Base-by-base conservation (phyloP, 2,329 filamentous ascomycete species). In the Purpureocillium lavendulum region DNA sequence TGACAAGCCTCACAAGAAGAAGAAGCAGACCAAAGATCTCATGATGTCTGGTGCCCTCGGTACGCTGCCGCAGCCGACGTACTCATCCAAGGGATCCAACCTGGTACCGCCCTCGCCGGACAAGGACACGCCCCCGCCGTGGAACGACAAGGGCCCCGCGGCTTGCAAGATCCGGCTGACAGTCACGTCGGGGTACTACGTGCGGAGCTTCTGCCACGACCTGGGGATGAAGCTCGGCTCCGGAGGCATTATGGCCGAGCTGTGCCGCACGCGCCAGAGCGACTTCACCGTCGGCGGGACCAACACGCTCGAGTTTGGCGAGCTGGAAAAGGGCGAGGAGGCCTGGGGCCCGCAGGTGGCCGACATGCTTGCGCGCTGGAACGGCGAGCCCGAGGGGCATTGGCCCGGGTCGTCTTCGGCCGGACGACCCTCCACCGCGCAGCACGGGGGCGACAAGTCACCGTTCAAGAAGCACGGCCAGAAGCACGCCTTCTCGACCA, bases 181-280 rank as follows among this genome's bases (percentile, higher is more conserved):
- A 1, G 90, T 96, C 38, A 88, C 88, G 2, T 94, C 88, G 1
- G 92, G 92, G 30, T 98, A 96, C 70, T 98, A 98, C 60, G 89
- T 98, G 12, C 84, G 92, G 46, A 94, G 85, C 42, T 79, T 98
- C 50, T 89, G 87, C 52, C 88, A 97, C 57, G 92, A 98, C 54
- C 73, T 98, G 4, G 92, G 90, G 16, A 70, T 80, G 48, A 87
- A 87, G 49, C 72, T 96, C 12, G 80, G 77, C 38, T 94, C 87
- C 11, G 80, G 86, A 17, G 92, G 76, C 28, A 71, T 92, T 48
- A 97, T 98, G 90, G 79, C 85, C 16, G 80, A 84, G 50, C 75
- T 98, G 15, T 75, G 84, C 41, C 82, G 92, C 40, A 84, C 79
- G 4, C 77, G 84, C 38, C 92, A 98, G 62, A 85, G 80, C 14